A percentile compares a stretch with the other conserved stretches of the same genome.
Evolutionary conservation across 495 filamentous ascomycete genomes (phyloP).

Genomic region (Aspergillus nanangensis): DNA sequence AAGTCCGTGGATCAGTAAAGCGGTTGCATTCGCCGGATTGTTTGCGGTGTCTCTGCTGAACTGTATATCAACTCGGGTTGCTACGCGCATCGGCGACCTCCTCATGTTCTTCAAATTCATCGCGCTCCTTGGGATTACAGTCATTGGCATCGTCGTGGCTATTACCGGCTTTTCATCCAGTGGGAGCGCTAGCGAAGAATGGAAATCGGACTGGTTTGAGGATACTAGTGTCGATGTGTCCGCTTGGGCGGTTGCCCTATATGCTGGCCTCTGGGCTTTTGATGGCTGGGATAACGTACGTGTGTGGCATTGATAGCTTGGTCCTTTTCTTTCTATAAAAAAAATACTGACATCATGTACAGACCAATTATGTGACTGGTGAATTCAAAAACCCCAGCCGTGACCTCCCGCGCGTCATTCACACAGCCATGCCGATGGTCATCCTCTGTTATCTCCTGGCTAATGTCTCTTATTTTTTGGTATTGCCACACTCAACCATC

Average conservation of each 20-base stretch:
- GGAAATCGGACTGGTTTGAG: constrained; percentile 91
- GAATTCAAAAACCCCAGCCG: constrained; percentile 90
- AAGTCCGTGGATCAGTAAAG: constrained; percentile 89
- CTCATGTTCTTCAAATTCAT: constrained; percentile 98
- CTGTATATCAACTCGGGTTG: constrained; percentile 83
- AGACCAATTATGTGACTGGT: constrained; percentile 96
- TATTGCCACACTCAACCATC: constrained; percentile 76
- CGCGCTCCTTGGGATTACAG: constrained; percentile 78
- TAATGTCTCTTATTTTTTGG: constrained; percentile 90
- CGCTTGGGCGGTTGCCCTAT: constrained; percentile 86
- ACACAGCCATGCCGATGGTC: constrained; percentile 94
- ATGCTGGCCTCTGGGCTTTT: constrained; percentile 95
- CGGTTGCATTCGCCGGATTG: constrained; percentile 74
- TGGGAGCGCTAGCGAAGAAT: constrained; percentile 73
- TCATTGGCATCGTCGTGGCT: constrained; percentile 87
- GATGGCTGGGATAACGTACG: constrained; percentile 98
- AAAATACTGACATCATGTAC: background rate
- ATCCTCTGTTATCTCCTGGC: constrained; percentile 86
- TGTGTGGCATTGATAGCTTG: constrained; percentile 8
- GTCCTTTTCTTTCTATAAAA: background rate
- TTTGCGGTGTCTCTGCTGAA: constrained; percentile 76
- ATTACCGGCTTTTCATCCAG: constrained; percentile 74
- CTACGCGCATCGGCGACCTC: constrained; percentile 76
- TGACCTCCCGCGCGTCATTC: constrained; percentile 91
- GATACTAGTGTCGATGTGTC: constrained; percentile 74